Evolutionary conservation across 441 rosid genomes (phyloP).

Genomic region (Eutrema salsugineum): DNA sequence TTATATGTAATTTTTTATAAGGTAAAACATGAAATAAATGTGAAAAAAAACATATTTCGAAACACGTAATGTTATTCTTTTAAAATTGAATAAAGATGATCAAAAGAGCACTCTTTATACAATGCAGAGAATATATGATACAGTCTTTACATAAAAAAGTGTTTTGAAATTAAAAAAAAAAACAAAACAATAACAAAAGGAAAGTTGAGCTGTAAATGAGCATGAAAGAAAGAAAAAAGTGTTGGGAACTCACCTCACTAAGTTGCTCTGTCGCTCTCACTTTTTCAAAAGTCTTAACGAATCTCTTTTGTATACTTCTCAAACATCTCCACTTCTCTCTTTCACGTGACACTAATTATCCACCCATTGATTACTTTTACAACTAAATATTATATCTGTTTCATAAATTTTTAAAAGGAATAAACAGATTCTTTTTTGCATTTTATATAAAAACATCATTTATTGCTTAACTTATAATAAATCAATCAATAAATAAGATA

Average conservation of each 20-base stretch:
- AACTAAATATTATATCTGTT: not conserved
- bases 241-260: conserved; percentile 28
- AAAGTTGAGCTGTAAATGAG: conserved; percentile 31
- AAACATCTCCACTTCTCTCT: conserved; percentile 30
- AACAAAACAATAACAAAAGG: not conserved
- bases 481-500: too few species aligned
- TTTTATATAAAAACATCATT: too few species aligned
- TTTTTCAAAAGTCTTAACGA: conserved; percentile 30
- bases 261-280: conserved; percentile 35
- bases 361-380: conserved; percentile 27
- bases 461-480: too few species aligned
- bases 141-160: not conserved
- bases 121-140: not conserved
- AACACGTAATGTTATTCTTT: too few species aligned
- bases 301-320: conserved; percentile 28
- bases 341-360: conserved; percentile 36
- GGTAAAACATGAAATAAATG: too few species aligned
- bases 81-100: too few species aligned
- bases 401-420: too few species aligned
- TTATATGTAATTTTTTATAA: too few species aligned
- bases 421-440: too few species aligned
- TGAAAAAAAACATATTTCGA: too few species aligned
- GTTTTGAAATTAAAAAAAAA: not conserved
- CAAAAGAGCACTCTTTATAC: too few species aligned
- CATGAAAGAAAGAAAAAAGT: conserved; percentile 15